Conservation (phyloP, 805 yeast species). For the Suhomyces prunicola region DNA sequence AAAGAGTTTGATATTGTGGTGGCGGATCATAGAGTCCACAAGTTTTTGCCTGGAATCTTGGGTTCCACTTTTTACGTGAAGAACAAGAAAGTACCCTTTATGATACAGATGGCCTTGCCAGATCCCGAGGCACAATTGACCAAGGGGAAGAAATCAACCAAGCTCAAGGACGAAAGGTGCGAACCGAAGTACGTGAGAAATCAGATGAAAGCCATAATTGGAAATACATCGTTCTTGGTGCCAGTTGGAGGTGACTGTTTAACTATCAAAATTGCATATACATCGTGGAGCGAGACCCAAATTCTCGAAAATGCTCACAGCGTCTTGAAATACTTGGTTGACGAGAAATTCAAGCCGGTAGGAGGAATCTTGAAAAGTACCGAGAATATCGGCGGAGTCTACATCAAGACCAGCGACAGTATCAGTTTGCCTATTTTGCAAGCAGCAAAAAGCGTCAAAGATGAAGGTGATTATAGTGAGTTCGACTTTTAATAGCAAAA, state of each 20-base stretch:
- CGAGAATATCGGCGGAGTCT: conserved; percentile 47
- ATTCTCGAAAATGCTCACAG: conserved; percentile 53
- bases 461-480: conserved; percentile 23
- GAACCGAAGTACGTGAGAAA: conserved; percentile 62
- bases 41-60: conserved; percentile 53
- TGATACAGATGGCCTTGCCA: conserved; percentile 57
- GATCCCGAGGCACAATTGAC: conserved; percentile 32
- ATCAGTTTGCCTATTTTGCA: conserved; percentile 54
- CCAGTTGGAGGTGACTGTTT: conserved; percentile 63
- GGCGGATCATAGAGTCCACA: conserved; percentile 67
- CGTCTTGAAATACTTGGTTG: conserved; percentile 47
- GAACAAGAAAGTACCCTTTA: conserved; percentile 64
- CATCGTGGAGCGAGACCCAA: conserved; percentile 41
- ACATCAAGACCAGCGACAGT: conserved; percentile 66
- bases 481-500: conserved; percentile 14
- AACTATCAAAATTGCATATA: conserved; percentile 57
- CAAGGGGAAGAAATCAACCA: conserved; percentile 31
- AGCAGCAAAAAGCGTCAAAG: conserved; percentile 8
- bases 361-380: conserved; percentile 55
- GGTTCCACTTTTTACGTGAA: conserved; percentile 61
- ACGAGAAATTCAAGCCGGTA: conserved; percentile 45
- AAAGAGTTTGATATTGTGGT: conserved; percentile 65
- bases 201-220: conserved; percentile 63
- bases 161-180: conserved; percentile 54
- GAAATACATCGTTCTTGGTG: conserved; percentile 56